A percentile compares a stretch with the other conserved stretches of the same genome.
phyloP scores from a whole-genome alignment of 2,329 filamentous ascomycete genomes.

The Diplodia corticola region DNA sequence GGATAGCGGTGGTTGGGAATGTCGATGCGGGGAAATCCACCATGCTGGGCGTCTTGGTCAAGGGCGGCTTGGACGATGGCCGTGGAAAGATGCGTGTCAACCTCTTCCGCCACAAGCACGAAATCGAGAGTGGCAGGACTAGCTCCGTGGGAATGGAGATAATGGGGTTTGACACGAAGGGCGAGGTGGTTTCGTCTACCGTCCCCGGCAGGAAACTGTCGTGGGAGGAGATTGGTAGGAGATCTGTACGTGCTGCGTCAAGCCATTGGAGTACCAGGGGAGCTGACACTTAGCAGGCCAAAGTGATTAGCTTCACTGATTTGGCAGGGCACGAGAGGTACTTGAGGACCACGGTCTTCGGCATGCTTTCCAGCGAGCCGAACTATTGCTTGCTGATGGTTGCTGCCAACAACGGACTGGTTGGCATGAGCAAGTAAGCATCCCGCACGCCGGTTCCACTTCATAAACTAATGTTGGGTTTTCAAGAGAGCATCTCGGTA shows the following conservation, averaged over 20 bases:
- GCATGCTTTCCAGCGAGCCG: slow-evolving; percentile 87
- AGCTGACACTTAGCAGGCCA: slow-evolving; percentile 54
- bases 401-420: slow-evolving; percentile 92
- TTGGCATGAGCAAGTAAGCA: slow-evolving; percentile 82
- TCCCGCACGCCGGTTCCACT: background rate
- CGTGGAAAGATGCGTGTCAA: slow-evolving; percentile 92
- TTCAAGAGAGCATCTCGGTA: slow-evolving; percentile 79
- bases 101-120: slow-evolving; percentile 95
- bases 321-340: slow-evolving; percentile 95
- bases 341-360: slow-evolving; percentile 93
- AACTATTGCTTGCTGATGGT: slow-evolving; percentile 99
- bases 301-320: slow-evolving; percentile 96
- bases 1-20: slow-evolving; percentile 96
- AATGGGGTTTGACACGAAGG: slow-evolving; percentile 89
- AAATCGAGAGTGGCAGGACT: slow-evolving; percentile 91
- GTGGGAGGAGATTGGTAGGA: slow-evolving; percentile 96
- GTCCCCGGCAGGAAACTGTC: slow-evolving; percentile 83
- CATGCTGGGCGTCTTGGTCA: slow-evolving; percentile 91
- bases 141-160: slow-evolving; percentile 99
- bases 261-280: background rate
- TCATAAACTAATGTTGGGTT: background rate
- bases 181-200: slow-evolving; percentile 78
- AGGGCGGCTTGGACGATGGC: slow-evolving; percentile 92
- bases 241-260: slow-evolving; percentile 57
- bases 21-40: slow-evolving; percentile 97